Evolutionary conservation across 805 yeast genomes (phyloP).

Genomic region (Candida silvatica): DNA sequence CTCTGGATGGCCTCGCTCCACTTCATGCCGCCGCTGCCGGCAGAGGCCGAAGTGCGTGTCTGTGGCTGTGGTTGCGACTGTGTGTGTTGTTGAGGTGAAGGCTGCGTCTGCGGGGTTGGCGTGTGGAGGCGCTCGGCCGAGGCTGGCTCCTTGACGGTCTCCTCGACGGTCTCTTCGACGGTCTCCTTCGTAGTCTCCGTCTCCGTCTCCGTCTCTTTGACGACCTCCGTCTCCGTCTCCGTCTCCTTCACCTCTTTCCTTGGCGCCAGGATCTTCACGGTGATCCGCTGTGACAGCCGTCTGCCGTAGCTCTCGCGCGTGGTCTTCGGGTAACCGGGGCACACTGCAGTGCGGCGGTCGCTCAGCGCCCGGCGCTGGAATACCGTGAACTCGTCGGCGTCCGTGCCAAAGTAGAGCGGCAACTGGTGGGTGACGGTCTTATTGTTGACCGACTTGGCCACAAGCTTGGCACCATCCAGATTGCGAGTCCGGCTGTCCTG

Average conservation of each 20-base stretch:
- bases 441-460: slow-evolving; percentile 10
- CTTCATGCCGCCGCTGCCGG: not conserved
- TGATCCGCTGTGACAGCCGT: not conserved
- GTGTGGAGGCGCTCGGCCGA: not conserved
- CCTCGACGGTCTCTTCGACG: not conserved
- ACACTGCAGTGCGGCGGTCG: slow-evolving; percentile 12
- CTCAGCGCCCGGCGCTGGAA: slow-evolving; percentile 17
- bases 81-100: too few species aligned
- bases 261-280: not conserved
- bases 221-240: not conserved
- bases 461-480: slow-evolving; percentile 9
- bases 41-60: not conserved
- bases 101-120: not conserved
- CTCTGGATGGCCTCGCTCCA: slow-evolving; percentile 4
- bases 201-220: not conserved
- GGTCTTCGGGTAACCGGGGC: slow-evolving; percentile 13
- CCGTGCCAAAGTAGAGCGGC: slow-evolving; percentile 25
- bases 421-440: slow-evolving; percentile 9
- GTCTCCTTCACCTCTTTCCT: not conserved
- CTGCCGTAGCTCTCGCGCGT: not conserved
- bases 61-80: not conserved
- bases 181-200: not conserved
- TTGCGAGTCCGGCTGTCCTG: slow-evolving; percentile 15
- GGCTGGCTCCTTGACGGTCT: not conserved
- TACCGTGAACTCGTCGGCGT: slow-evolving; percentile 20